A percentile compares a stretch with the other conserved stretches of the same genome.
phyloP scores from a whole-genome alignment of 139 green algal genomes.

The Microglena sp. region DNA sequence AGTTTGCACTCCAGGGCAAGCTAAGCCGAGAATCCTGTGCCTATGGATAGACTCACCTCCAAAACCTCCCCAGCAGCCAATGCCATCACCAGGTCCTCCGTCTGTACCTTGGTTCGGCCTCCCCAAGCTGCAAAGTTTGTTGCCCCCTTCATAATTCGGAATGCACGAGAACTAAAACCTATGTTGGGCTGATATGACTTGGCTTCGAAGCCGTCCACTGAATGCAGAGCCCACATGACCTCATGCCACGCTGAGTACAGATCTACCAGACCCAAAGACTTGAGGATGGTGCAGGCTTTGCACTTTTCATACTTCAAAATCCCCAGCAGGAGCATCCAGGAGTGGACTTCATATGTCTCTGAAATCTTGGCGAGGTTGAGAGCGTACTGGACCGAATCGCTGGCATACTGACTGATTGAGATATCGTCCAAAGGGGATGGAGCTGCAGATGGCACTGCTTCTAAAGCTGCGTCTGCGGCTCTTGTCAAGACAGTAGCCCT shows the following conservation, averaged over 20 bases:
- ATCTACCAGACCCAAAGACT: slow-evolving; percentile 34
- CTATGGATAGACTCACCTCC: too few relatives aligned
- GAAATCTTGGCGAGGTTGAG: slow-evolving; percentile 29
- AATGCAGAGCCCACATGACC: slow-evolving; percentile 46
- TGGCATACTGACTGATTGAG: slow-evolving; percentile 11
- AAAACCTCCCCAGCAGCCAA: slow-evolving; percentile 35
- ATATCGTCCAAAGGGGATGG: slow-evolving; percentile 5
- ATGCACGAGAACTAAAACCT: slow-evolving; percentile 24
- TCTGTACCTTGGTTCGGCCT: slow-evolving; percentile 33
- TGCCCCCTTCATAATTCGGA: slow-evolving; percentile 23
- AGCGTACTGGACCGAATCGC: slow-evolving; percentile 29
- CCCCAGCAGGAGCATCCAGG: slow-evolving; percentile 46
- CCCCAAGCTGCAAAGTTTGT: slow-evolving; percentile 32
- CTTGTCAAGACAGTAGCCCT: not conserved
- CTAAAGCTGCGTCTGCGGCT: not conserved
- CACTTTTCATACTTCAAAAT: slow-evolving; percentile 38
- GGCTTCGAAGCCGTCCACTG: slow-evolving; percentile 29
- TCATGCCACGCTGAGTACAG: slow-evolving; percentile 48
- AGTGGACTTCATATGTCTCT: slow-evolving; percentile 42
- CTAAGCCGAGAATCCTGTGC: too few relatives aligned
- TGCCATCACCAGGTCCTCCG: slow-evolving; percentile 46
- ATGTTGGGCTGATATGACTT: slow-evolving; percentile 25
- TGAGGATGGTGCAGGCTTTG: slow-evolving; percentile 21
- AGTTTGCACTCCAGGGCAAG: too few relatives aligned
- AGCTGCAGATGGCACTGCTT: not conserved